A percentile compares a stretch with the other conserved stretches of the same genome.
Conservation (phyloP, 305 asterid species). For the Fraxinus paxiana region DNA sequence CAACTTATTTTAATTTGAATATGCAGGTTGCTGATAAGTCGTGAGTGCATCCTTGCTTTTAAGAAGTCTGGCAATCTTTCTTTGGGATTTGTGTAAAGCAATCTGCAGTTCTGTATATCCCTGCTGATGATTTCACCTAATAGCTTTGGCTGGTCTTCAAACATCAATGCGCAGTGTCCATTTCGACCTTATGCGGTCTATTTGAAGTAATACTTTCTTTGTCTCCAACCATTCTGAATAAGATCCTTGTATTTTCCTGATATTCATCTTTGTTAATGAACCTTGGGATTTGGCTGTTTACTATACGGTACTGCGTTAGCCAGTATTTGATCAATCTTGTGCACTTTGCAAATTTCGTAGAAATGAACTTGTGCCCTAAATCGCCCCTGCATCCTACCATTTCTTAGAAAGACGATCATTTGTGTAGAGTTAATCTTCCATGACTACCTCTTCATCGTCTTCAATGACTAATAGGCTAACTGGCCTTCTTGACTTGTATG, state of each 20-base stretch:
- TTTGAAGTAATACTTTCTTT: background rate
- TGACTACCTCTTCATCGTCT: conserved; percentile 20
- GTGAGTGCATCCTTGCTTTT: conserved; percentile 13
- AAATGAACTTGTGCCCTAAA: background rate
- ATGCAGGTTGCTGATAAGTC: conserved; percentile 34
- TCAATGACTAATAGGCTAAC: conserved; percentile 7
- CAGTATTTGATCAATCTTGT: background rate
- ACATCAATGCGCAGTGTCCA: conserved; percentile 5
- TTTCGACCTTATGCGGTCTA: background rate
- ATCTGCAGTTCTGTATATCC: conserved; percentile 1
- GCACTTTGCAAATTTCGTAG: background rate
- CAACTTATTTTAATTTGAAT: background rate
- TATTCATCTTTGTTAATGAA: background rate
- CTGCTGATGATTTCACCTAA: background rate
- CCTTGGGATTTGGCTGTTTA: background rate
- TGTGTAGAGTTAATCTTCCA: conserved; percentile 3
- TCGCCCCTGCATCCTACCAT: background rate
- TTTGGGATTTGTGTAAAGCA: background rate
- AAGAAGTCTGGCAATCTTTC: conserved; percentile 6
- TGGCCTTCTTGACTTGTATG: conserved; percentile 20
- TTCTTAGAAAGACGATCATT: conserved; percentile 12
- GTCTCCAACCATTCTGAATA: background rate
- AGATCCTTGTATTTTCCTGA: background rate
- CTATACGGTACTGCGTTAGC: background rate
- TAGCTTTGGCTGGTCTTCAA: conserved; percentile 7